Evolutionary conservation across 148 eudicot genomes (phyloP).

Genomic region (Rhododendron ferrugineum): DNA sequence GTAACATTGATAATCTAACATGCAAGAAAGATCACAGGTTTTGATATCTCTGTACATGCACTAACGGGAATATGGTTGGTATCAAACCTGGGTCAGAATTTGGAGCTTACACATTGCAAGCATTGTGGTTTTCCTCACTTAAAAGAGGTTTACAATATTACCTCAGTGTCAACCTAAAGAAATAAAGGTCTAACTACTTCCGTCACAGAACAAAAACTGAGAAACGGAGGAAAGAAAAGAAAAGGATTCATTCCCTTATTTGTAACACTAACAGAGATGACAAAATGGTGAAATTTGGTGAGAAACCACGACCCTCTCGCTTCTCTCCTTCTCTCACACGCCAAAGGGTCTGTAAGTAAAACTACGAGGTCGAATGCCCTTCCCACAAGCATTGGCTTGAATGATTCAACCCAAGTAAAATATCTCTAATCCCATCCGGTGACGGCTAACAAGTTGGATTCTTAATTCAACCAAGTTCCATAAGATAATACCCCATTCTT

Average conservation of each 20-base stretch:
- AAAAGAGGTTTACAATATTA: neutral
- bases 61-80: neutral
- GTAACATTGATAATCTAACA: neutral
- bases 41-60: neutral
- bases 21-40: conserved; percentile 7
- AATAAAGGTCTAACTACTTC: neutral
- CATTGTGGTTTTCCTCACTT: neutral
- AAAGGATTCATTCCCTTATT: neutral
- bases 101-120: neutral
- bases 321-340: neutral
- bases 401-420: neutral
- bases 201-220: neutral
- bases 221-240: neutral
- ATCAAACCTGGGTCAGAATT: neutral
- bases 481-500: neutral
- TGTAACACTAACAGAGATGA: neutral
- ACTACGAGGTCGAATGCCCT: neutral
- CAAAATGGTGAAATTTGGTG: too few species aligned
- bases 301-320: neutral
- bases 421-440: neutral
- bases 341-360: neutral
- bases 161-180: neutral
- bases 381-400: neutral
- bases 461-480: neutral
- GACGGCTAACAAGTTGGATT: neutral